Evolutionary conservation across 495 filamentous ascomycete genomes (phyloP).

Genomic region (Pseudevernia furfuracea): DNA sequence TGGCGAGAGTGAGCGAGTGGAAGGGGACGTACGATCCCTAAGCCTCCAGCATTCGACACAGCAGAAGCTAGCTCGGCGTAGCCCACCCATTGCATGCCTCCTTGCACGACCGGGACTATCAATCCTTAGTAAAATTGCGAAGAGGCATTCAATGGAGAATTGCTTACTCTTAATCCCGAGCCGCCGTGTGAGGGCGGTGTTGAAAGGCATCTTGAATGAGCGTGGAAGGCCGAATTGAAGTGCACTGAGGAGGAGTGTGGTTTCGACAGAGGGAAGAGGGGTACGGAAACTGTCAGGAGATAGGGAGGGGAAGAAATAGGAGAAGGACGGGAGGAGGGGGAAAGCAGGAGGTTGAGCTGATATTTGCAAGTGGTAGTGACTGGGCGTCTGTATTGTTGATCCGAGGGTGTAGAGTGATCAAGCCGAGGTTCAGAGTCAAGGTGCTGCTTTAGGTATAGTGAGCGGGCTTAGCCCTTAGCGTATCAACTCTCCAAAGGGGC

Average conservation of each 20-base stretch:
- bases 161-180: constrained; percentile 79
- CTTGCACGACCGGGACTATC: constrained; percentile 90
- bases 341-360: background rate
- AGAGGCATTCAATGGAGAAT: background rate
- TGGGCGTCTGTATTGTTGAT: no score
- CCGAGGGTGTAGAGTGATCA: background rate
- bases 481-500: no score
- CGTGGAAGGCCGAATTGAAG: background rate
- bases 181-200: constrained; percentile 78
- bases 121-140: constrained; percentile 24
- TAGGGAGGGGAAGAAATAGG: background rate
- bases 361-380: background rate
- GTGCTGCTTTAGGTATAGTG: background rate
- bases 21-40: constrained; percentile 60
- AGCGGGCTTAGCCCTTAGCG: background rate
- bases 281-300: background rate
- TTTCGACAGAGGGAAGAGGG: background rate
- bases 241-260: no score
- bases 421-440: background rate
- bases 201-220: constrained; percentile 29
- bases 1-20: constrained; percentile 12
- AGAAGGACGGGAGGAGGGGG: background rate
- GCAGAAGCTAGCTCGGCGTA: constrained; percentile 71
- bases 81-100: constrained; percentile 83
- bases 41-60: constrained; percentile 89